Evolutionary conservation across 805 yeast genomes (phyloP), one percentile per base, ranked within the genome.

Genomic region (Wickerhamomyces sydowiorum): DNA sequence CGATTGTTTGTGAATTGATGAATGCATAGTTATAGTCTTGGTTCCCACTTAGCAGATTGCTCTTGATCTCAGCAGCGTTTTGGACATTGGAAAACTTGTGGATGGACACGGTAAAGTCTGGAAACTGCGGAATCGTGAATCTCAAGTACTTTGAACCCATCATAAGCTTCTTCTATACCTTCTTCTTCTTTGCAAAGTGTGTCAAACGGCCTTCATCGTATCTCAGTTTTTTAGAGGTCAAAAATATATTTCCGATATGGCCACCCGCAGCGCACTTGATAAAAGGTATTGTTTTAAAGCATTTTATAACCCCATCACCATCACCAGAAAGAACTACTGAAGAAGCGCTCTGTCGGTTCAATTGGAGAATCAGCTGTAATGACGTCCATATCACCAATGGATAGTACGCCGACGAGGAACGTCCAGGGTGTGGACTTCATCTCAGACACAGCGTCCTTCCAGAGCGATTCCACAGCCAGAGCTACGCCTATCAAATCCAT

Each of bases 11-110:
- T 3, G 87, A 77, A 56, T 81, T 79, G 38, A 86, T 68, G 54
- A 86, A 78, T 7, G 88, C 83, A 60, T 64, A 82, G 48, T 85
- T 77, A 54, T 75, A 75, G 13, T 63, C 63, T 4, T 53, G 45
- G 52, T 80, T 69, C 2, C 74, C 77, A 9, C 62, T 60, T 21
- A 73, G 61, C 31, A 75, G 67, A 41, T 67, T 61, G 12, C 51
- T 41, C 37, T 76, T 73, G 31, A 86, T 71, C 6, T 60, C 63
- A 3, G 57, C 47, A 13, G 75, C 63, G 41, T 73, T 72, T 10
- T 53, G 41, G 4, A 86, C 77, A 27, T 69, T 60, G 3, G 61
- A 53, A 56, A 70, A 82, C 37, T 76, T 64, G 7, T 72, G 54
- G 10, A 80, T 48, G 19, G 60, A 55, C 5, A 77, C 61, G 8